phyloP scores from a whole-genome alignment of 495 filamentous ascomycete genomes.

The Evansstolkia leycettana region DNA sequence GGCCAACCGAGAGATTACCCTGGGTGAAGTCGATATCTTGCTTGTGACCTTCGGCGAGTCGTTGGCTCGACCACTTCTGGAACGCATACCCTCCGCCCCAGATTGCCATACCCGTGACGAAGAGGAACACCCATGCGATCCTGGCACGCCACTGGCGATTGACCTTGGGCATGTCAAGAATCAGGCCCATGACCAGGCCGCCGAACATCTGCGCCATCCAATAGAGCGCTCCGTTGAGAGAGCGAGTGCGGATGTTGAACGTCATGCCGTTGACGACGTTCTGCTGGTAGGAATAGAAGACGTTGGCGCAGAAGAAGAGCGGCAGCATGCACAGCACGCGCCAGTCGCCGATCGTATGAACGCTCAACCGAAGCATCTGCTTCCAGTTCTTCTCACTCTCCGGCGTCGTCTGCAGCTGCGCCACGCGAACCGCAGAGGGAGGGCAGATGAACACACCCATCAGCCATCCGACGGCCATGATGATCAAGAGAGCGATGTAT shows the following conservation, averaged over 20 bases:
- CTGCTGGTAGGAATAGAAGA: conserved; percentile 68
- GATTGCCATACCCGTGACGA: conserved; percentile 33
- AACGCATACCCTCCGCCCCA: conserved; percentile 45
- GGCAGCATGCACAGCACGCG: conserved; percentile 36
- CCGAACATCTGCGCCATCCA: conserved; percentile 44
- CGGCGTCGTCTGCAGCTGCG: conserved; percentile 10
- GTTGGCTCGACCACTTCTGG: conserved; percentile 28
- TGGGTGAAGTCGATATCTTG: conserved; percentile 29
- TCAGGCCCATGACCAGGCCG: conserved; percentile 34
- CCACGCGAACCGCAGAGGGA: conserved; percentile 35
- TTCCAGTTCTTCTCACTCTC: conserved; percentile 20
- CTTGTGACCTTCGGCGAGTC: conserved; percentile 15
- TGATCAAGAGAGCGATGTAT: conserved; percentile 36
- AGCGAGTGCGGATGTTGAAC: conserved; percentile 36
- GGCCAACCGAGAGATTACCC: conserved; percentile 25
- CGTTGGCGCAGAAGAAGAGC: conserved; percentile 53
- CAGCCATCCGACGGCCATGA: conserved; percentile 34
- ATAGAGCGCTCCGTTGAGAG: conserved; percentile 40
- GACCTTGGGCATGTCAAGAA: conserved; percentile 31
- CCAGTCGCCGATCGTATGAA: conserved; percentile 26
- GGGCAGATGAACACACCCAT: conserved; percentile 41
- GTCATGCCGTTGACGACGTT: conserved; percentile 39
- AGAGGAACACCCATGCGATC: conserved; percentile 32
- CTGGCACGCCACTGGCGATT: conserved; percentile 28
- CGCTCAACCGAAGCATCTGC: conserved; percentile 42